phyloP scores from a whole-genome alignment of 2,329 filamentous ascomycete genomes.

The Sphaerostilbella broomeana region DNA sequence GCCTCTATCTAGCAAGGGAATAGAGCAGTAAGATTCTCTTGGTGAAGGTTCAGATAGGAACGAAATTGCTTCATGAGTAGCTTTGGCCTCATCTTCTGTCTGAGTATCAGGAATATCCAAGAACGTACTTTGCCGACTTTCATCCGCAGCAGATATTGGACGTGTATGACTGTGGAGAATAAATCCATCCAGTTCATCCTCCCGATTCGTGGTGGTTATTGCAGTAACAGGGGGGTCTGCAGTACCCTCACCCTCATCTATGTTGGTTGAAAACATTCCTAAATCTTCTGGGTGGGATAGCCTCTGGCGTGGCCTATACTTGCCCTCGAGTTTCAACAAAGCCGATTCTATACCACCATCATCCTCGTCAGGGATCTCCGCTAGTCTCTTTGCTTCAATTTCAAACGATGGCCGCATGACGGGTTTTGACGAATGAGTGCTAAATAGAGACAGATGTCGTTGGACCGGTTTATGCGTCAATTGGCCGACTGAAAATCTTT shows the following conservation, averaged over 20 bases:
- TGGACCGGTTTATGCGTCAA: conserved; percentile 46
- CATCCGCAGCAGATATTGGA: neutral
- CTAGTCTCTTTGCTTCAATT: conserved; percentile 77
- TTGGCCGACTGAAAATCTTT: conserved; percentile 51
- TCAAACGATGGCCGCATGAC: conserved; percentile 74
- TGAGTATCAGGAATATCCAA: neutral
- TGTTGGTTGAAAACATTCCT: no score
- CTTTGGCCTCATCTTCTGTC: neutral
- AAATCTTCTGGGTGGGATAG: no score
- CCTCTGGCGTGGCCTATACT: no score
- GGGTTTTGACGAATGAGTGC: conserved; percentile 56
- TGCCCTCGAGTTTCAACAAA: conserved; percentile 84
- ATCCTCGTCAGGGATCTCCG: conserved; percentile 75
- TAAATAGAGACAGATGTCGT: conserved; percentile 48
- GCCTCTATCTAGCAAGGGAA: conserved; percentile 67
- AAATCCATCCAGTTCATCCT: no score
- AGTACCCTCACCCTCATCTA: neutral
- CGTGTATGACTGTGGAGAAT: no score
- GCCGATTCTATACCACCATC: conserved; percentile 92
- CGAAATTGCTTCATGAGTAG: conserved; percentile 35
- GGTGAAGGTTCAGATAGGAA: conserved; percentile 60
- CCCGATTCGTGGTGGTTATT: no score
- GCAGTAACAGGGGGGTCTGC: no score
- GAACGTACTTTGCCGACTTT: neutral
- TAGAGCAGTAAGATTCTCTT: conserved; percentile 67